These are phyloP conservation scores for Camelina laxa DNA, from an alignment of 345 rosid species.

Conservation along the genomic window DNA sequence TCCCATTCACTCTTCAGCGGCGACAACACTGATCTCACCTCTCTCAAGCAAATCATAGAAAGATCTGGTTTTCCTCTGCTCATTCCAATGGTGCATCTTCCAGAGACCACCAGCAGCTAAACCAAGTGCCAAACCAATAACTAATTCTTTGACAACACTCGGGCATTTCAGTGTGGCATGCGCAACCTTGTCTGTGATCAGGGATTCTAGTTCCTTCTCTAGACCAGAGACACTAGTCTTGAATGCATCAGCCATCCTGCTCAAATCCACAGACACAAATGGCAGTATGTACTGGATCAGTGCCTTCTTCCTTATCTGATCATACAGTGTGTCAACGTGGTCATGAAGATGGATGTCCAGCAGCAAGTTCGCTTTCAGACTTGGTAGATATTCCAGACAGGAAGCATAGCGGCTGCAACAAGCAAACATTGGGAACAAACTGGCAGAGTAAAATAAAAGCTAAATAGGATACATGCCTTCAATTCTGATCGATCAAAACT, in stretches of 20 bases:
- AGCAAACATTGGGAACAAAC: background rate
- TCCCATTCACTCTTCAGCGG: no score
- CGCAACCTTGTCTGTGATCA: slow-evolving; percentile 94
- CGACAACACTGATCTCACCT: no score
- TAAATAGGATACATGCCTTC: slow-evolving; percentile 60
- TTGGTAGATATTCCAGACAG: slow-evolving; percentile 88
- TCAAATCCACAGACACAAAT: slow-evolving; percentile 93
- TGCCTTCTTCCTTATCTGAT: slow-evolving; percentile 94
- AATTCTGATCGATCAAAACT: slow-evolving; percentile 94
- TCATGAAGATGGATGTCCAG: slow-evolving; percentile 95
- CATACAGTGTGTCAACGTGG: slow-evolving; percentile 85
- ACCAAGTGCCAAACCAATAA: no score
- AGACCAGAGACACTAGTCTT: slow-evolving; percentile 83
- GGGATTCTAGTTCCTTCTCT: slow-evolving; percentile 85
- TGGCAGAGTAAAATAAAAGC: background rate
- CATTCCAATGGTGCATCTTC: no score
- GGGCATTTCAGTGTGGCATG: no score
- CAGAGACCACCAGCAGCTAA: no score
- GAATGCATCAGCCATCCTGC: slow-evolving; percentile 97
- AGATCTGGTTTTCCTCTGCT: no score
- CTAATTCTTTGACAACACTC: no score
- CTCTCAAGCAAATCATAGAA: no score
- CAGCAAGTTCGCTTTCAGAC: slow-evolving; percentile 78
- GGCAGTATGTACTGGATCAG: slow-evolving; percentile 98
- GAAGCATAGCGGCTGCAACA: slow-evolving; percentile 87